Evolutionary conservation across 2,329 filamentous ascomycete genomes (phyloP), one percentile per base, ranked within the genome.

Genomic region (Achaetomium macrosporum): DNA sequence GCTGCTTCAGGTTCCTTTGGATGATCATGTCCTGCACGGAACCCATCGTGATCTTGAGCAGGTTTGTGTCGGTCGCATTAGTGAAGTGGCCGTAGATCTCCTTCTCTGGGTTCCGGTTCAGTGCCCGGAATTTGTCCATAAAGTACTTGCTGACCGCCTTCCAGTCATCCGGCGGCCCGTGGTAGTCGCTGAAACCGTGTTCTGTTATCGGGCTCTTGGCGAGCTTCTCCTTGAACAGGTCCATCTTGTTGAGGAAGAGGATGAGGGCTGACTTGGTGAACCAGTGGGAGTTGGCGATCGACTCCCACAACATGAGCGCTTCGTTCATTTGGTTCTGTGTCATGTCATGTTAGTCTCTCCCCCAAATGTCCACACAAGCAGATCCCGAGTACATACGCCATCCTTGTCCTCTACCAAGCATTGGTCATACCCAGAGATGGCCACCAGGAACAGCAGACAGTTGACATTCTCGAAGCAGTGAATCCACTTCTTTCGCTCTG

Each of bases 401-500:
- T 95, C 93, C 71, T 95, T 91, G 69, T 97, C 92, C 73, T 97
- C 92, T 3, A 96, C 90, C 45, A 97, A 75, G 65, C 91, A 95
- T 70, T 97, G 93, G 67, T 97, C 92, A 69, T 96, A 97, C 55
- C 92, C 92, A 59, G 90, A 96, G 63, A 97, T 91, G 44, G 92
- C 91, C 48, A 96, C 92, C 61, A 97, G 80, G 73, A 97, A 97
- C 39, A 97, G 76, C 50, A 97, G 77, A 61, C 89, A 91, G 65
- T 93, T 90, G 57, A 96, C 90, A 59, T 93, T 93, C 69, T 96
- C 90, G 67, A 96, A 96, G 67, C 90, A 93, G 69, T 96, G 90
- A 58, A 96, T 95, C 90, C 90, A 96, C 76, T 96, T 96, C 79
- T 95, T 95, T 57, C 90, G 86, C 71, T 96, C 90, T 29, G 90